Evolutionary conservation across 148 eudicot species (phyloP).

Genomic region (Drosera capensis): DNA sequence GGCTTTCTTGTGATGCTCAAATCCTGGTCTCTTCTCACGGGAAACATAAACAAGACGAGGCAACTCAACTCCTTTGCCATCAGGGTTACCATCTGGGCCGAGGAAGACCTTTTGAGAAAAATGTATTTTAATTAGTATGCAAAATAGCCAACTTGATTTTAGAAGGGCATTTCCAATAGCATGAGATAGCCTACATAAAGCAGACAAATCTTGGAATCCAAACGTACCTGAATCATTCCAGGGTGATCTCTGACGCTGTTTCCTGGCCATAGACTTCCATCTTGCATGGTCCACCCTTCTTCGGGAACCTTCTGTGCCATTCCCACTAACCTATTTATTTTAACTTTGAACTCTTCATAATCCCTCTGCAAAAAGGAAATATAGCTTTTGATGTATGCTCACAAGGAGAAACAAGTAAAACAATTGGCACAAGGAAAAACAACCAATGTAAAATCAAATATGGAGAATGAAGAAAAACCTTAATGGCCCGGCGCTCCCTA

Average conservation of each 20-base stretch:
- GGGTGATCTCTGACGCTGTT: slow-evolving; percentile 96
- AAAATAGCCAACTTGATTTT: too few species aligned
- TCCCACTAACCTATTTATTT: slow-evolving; percentile 76
- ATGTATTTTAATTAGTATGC: too few species aligned
- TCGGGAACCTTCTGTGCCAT: slow-evolving; percentile 94
- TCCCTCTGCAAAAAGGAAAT: slow-evolving; percentile 46
- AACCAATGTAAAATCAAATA: neutral
- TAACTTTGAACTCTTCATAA: slow-evolving; percentile 83
- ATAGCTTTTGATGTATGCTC: neutral
- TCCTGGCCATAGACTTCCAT: slow-evolving; percentile 98
- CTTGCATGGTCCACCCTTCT: slow-evolving; percentile 99
- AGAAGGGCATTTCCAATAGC: too few species aligned
- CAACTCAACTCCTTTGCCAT: slow-evolving; percentile 64
- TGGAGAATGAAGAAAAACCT: slow-evolving; percentile 24
- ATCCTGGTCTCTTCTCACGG: slow-evolving; percentile 97
- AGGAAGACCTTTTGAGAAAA: slow-evolving; percentile 54
- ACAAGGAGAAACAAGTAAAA: neutral
- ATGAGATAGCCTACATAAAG: too few species aligned
- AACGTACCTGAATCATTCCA: slow-evolving; percentile 88
- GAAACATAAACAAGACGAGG: slow-evolving; percentile 96
- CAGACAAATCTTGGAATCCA: neutral
- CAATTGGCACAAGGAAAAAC: neutral
- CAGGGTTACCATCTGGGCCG: slow-evolving; percentile 75
- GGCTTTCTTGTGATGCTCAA: slow-evolving; percentile 95
- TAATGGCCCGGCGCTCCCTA: slow-evolving; percentile 98